Conservation (phyloP, 2,329 filamentous ascomycete species). For the Aschersonia sp. region DNA sequence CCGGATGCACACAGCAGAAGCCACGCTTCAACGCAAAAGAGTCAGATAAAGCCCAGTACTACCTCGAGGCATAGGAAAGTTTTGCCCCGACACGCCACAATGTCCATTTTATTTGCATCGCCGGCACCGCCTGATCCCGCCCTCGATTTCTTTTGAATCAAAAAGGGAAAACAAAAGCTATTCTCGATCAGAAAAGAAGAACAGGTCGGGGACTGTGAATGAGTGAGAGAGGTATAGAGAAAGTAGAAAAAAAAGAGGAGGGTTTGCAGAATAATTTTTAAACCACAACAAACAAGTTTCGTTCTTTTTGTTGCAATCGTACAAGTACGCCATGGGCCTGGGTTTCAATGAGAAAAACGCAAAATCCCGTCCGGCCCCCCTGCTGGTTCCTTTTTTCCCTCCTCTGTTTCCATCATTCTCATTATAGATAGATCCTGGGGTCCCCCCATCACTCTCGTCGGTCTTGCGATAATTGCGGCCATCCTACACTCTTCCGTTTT, state of each 20-base stretch:
- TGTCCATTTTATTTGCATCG: too few species aligned
- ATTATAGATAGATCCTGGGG: conserved; percentile 1
- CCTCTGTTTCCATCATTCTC: conserved; percentile 3
- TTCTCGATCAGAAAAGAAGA: not conserved
- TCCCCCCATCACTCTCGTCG: too few species aligned
- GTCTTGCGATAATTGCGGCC: conserved; percentile 15
- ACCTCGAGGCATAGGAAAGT: too few species aligned
- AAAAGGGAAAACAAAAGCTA: not conserved
- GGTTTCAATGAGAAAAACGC: conserved; percentile 4
- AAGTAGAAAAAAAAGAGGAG: too few species aligned
- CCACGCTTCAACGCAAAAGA: too few species aligned
- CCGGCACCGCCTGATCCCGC: not conserved
- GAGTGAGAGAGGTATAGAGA: too few species aligned
- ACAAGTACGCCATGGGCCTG: conserved; percentile 17
- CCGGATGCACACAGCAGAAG: too few species aligned
- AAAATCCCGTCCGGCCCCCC: conserved; percentile 4
- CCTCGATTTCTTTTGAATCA: not conserved
- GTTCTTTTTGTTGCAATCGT: conserved; percentile 14
- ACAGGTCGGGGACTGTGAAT: not conserved
- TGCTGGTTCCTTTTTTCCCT: conserved; percentile 1
- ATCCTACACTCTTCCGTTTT: not conserved
- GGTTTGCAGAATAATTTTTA: too few species aligned
- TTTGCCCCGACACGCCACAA: too few species aligned
- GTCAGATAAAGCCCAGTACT: too few species aligned
- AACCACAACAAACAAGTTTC: too few species aligned